Evolutionary conservation across 441 rosid species (phyloP).

Genomic region (Eutrema salsugineum): DNA sequence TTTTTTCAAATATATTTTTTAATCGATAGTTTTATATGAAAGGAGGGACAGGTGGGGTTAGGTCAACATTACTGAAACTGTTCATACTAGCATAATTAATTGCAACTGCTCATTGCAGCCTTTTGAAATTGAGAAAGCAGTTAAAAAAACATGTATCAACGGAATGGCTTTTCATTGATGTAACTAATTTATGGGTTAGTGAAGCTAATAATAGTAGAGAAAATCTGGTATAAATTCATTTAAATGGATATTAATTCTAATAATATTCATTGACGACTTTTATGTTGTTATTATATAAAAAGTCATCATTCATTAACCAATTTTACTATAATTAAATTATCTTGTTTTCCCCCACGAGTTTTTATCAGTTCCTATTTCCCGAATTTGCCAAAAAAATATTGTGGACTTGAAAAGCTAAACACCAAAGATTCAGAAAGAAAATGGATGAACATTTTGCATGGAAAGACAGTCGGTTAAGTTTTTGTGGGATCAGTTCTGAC

Average conservation of each 20-base stretch:
- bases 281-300: too few relatives aligned
- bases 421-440: too few relatives aligned
- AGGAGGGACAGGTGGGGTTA: constrained; percentile 16
- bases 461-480: too few relatives aligned
- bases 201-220: background rate
- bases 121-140: constrained; percentile 14
- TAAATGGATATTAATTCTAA: background rate
- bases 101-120: constrained; percentile 31
- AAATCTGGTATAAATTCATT: background rate
- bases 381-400: too few relatives aligned
- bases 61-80: constrained; percentile 22
- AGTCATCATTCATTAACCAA: too few relatives aligned
- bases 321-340: too few relatives aligned
- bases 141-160: background rate
- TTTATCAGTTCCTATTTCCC: too few relatives aligned
- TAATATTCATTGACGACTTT: too few relatives aligned
- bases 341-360: too few relatives aligned
- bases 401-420: too few relatives aligned
- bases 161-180: constrained; percentile 19
- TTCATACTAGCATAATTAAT: constrained; percentile 14
- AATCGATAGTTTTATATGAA: background rate
- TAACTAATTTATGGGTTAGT: constrained; percentile 1
- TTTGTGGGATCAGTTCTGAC: too few relatives aligned
- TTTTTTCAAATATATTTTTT: background rate
- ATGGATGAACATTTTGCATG: too few relatives aligned